Conservation (phyloP, 1,284 basidiomycete genomes). For the Cryptococcus sp. region DNA sequence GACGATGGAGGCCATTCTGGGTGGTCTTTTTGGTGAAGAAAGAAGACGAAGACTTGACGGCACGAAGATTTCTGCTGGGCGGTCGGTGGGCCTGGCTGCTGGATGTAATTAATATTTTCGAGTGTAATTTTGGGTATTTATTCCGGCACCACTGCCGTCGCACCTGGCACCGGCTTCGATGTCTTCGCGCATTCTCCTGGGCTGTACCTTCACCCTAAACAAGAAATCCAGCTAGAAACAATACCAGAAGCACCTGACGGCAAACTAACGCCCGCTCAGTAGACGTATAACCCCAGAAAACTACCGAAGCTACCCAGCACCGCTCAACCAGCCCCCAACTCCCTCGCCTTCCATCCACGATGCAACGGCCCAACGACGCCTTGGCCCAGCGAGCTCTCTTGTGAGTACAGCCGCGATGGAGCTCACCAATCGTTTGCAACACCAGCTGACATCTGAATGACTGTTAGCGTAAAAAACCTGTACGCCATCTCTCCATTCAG, state of each 20-base stretch:
- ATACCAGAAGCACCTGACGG: too few relatives aligned
- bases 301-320: too few relatives aligned
- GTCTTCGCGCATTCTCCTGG: background rate
- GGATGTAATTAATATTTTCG: background rate
- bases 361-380: conserved; percentile 37
- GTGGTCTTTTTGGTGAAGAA: background rate
- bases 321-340: background rate
- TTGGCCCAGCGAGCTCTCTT: conserved; percentile 46
- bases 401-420: conserved; percentile 27
- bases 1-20: conserved; percentile 45
- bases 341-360: conserved; percentile 4
- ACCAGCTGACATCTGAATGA: too few relatives aligned
- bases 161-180: background rate
- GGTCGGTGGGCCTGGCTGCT: background rate
- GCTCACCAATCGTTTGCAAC: background rate
- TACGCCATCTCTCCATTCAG: conserved; percentile 23
- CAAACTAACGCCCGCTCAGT: too few relatives aligned
- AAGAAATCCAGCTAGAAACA: too few relatives aligned
- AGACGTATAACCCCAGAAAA: too few relatives aligned
- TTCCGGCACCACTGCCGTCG: too few relatives aligned
- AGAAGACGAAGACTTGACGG: background rate
- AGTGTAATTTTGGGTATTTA: background rate
- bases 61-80: conserved; percentile 1
- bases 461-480: conserved; percentile 48
- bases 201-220: background rate